Percentiles rank a stretch among this genome's conserved stretches.
phyloP scores from a whole-genome alignment of 768 basidiomycete genomes.

The Mycena belliarum region DNA sequence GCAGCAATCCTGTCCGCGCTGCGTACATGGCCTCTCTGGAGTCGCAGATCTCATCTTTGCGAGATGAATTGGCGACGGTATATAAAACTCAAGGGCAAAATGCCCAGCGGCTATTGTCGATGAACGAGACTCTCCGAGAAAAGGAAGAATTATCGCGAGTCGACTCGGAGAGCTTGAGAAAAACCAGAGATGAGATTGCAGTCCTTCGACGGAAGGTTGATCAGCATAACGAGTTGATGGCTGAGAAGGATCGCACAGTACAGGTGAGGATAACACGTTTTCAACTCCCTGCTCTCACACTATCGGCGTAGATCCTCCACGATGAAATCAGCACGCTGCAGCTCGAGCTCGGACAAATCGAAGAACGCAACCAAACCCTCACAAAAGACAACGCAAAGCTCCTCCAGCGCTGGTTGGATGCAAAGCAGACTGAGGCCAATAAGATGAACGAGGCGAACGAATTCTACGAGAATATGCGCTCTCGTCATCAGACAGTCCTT shows the following conservation, averaged over 20 bases:
- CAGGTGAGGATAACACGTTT: conserved; percentile 57
- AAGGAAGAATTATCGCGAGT: conserved; percentile 86
- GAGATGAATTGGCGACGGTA: conserved; percentile 89
- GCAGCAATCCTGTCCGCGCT: conserved; percentile 79
- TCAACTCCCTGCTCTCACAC: conserved; percentile 4
- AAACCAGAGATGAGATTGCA: conserved; percentile 73
- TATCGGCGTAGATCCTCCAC: conserved; percentile 69
- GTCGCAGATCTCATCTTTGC: conserved; percentile 87
- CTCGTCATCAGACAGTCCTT: conserved; percentile 62
- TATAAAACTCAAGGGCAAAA: conserved; percentile 98
- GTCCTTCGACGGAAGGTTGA: conserved; percentile 74
- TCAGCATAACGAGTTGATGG: conserved; percentile 82
- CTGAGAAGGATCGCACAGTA: conserved; percentile 84
- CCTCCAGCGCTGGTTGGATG: conserved; percentile 94
- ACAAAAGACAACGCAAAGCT: conserved; percentile 93
- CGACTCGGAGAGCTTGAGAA: conserved; percentile 78
- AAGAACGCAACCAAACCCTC: conserved; percentile 83
- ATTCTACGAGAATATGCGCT: conserved; percentile 86
- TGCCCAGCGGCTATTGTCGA: conserved; percentile 85
- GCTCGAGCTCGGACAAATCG: conserved; percentile 87
- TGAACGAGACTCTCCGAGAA: conserved; percentile 94
- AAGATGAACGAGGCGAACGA: conserved; percentile 93
- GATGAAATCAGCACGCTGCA: conserved; percentile 94
- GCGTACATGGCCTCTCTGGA: conserved; percentile 93
- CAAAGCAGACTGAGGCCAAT: conserved; percentile 90